Percentiles rank a stretch among this genome's conserved stretches.
Conservation (phyloP, 176 grass and related monocot genomes). For the Zoysia japonica region DNA sequence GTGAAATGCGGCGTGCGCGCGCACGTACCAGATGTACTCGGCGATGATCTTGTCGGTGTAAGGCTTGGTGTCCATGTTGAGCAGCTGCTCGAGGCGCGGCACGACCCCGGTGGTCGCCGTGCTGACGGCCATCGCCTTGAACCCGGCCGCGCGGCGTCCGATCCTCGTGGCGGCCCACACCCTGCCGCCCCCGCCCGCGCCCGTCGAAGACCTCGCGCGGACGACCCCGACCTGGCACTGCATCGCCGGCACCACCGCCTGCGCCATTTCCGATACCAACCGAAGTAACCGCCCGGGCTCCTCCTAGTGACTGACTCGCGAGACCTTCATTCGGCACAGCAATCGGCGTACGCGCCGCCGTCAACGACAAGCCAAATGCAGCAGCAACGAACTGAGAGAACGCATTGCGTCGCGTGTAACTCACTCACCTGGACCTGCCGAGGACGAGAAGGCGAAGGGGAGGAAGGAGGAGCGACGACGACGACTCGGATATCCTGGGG, state of each 20-base stretch:
- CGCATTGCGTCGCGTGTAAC: not conserved
- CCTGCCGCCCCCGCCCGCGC: constrained; percentile 33
- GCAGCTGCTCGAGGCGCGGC: constrained; percentile 76
- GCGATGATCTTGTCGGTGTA: constrained; percentile 87
- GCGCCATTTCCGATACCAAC: constrained; percentile 58
- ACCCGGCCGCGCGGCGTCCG: constrained; percentile 49
- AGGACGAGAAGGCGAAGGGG: not conserved
- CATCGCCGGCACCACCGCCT: constrained; percentile 81
- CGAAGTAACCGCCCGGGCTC: not conserved
- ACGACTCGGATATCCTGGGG: not conserved
- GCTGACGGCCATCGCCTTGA: constrained; percentile 79
- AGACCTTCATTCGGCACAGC: constrained; percentile 45
- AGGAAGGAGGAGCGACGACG: no score
- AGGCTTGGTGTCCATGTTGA: constrained; percentile 85
- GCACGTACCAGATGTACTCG: constrained; percentile 93
- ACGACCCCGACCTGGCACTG: constrained; percentile 63
- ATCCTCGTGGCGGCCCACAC: constrained; percentile 66
- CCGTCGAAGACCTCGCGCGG: constrained; percentile 41
- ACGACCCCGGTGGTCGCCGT: constrained; percentile 58
- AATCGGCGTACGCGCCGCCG: not conserved
- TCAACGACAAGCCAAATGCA: constrained; percentile 1
- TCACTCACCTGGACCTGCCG: not conserved
- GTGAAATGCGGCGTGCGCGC: not conserved
- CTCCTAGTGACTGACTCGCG: not conserved
- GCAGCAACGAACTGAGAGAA: not conserved